A percentile compares a stretch with the other conserved stretches of the same genome.
These are phyloP conservation scores for Tolypocladium ovalisporum DNA, from an alignment of 2,329 filamentous ascomycete species.

Conservation along the genomic window DNA sequence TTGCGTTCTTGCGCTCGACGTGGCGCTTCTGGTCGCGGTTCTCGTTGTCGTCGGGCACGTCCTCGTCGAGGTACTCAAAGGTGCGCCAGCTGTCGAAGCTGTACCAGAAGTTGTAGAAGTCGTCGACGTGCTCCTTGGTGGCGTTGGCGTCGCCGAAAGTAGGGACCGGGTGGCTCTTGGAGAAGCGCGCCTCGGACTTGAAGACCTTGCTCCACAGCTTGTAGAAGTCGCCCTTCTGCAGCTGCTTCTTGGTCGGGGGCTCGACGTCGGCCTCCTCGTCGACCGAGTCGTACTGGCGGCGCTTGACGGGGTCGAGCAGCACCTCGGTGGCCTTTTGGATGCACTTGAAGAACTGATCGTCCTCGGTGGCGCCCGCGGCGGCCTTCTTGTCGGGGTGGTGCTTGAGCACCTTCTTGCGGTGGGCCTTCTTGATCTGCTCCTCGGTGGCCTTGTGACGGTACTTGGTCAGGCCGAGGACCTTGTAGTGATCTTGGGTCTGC, in stretches of 20 bases:
- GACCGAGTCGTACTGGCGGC: slow-evolving; percentile 92
- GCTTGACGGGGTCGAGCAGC: slow-evolving; percentile 81
- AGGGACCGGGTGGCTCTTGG: slow-evolving; percentile 80
- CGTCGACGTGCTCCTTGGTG: slow-evolving; percentile 79
- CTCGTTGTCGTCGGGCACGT: slow-evolving; percentile 97
- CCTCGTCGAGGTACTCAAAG: slow-evolving; percentile 98
- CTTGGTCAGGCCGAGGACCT: slow-evolving; percentile 84
- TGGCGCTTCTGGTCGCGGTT: slow-evolving; percentile 98
- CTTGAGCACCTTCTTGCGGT: slow-evolving; percentile 98
- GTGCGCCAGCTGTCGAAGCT: slow-evolving; percentile 97
- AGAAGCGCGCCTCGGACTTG: slow-evolving; percentile 87
- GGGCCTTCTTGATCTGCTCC: slow-evolving; percentile 97
- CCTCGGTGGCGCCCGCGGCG: slow-evolving; percentile 73
- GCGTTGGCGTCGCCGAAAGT: slow-evolving; percentile 75
- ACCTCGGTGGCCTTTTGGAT: slow-evolving; percentile 97
- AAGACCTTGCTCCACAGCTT: slow-evolving; percentile 90
- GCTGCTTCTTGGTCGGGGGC: slow-evolving; percentile 84
- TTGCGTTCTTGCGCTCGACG: slow-evolving; percentile 96
- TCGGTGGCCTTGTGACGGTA: slow-evolving; percentile 89
- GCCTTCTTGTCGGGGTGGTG: slow-evolving; percentile 99
- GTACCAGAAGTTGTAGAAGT: slow-evolving; percentile 99
- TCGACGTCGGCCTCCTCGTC: slow-evolving; percentile 90
- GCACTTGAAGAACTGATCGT: slow-evolving; percentile 99
- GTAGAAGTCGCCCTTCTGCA: slow-evolving; percentile 81
- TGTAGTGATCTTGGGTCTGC: slow-evolving; percentile 92